Evolutionary conservation across 805 yeast genomes (phyloP).

Genomic region (Hanseniaspora lindneri): DNA sequence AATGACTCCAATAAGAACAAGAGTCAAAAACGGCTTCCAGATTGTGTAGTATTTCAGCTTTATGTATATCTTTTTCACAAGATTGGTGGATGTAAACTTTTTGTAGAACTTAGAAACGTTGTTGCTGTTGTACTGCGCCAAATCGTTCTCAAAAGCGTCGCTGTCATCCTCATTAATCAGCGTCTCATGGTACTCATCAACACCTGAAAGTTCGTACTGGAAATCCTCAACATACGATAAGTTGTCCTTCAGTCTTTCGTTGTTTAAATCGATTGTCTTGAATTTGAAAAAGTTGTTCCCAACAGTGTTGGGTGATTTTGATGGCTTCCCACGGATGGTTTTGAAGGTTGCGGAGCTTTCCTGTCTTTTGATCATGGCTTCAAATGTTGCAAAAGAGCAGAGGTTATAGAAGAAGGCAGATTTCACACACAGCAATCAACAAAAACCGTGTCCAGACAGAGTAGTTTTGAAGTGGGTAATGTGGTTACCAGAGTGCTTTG

Average conservation of each 20-base stretch:
- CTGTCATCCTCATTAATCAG: constrained; percentile 10
- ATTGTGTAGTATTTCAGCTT: constrained; percentile 34
- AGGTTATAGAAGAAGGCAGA: no score
- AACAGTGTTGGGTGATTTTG: constrained; percentile 12
- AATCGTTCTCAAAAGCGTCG: neutral
- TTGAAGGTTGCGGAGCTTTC: constrained; percentile 12
- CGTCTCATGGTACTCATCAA: constrained; percentile 14
- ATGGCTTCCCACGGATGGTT: constrained; percentile 14
- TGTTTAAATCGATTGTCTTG: constrained; percentile 14
- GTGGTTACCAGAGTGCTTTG: no score
- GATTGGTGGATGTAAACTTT: constrained; percentile 10
- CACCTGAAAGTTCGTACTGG: constrained; percentile 10
- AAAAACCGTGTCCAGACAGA: no score
- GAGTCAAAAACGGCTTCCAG: constrained; percentile 47
- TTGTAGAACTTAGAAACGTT: constrained; percentile 5
- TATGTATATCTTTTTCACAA: constrained; percentile 23
- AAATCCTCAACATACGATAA: constrained; percentile 12
- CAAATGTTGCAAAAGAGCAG: neutral
- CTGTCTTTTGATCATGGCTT: constrained; percentile 10
- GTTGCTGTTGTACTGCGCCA: neutral
- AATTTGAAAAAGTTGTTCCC: constrained; percentile 15
- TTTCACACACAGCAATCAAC: no score
- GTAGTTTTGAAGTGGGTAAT: no score
- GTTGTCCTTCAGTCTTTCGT: constrained; percentile 14
- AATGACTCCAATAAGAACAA: constrained; percentile 60